Evolutionary conservation across 208 protist genomes (phyloP), one percentile per base, ranked within the genome.

Genomic region (Polymyxa betae): DNA sequence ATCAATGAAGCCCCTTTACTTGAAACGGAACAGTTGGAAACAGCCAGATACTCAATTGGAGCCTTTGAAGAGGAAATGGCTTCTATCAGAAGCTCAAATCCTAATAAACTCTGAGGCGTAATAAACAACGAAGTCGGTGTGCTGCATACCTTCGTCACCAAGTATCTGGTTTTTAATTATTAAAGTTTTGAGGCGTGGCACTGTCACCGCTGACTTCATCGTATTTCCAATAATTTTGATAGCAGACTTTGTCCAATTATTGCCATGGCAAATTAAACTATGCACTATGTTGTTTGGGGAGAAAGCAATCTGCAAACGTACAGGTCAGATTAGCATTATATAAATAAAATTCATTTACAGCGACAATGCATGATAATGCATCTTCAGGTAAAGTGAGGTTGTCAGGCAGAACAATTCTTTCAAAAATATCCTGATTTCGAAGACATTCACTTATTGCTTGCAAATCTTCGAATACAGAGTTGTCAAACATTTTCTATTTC

Each of bases 171-270:
- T 82, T 45, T n/a, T 5, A 35, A 82, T 5, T 35, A 82, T 43
- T 16, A 82, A 43, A 12, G 10, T 82, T 16, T 35, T 82, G 35
- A 40, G n/a, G 72, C n/a, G 72, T 35, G n/a, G n/a, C 12, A 29
- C 16, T n/a, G 72, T 40, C 24, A 24, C 5, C 35, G 72, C n/a
- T 20, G 35, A 35, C 72, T 82, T 82, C n/a, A 82, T 82, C 16
- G 72, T n/a, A 43, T 82, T 43, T 35, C 35, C 72, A 82, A 82
- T 82, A 43, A 35, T 40, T 43, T 43, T 35, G 40, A 43, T 20
- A 43, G 72, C 72, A 5, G n/a, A 45, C n/a, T 43, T 82, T 20
- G 16, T 82, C 72, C 72, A 82, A 43, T 82, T 82, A 43, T 82
- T 82, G 72, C 72, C 72, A 20, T 35, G 5, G 72, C 72, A 82